Evolutionary conservation across 2,329 filamentous ascomycete genomes (phyloP).

Genomic region (Neofusicoccum umdonicola): DNA sequence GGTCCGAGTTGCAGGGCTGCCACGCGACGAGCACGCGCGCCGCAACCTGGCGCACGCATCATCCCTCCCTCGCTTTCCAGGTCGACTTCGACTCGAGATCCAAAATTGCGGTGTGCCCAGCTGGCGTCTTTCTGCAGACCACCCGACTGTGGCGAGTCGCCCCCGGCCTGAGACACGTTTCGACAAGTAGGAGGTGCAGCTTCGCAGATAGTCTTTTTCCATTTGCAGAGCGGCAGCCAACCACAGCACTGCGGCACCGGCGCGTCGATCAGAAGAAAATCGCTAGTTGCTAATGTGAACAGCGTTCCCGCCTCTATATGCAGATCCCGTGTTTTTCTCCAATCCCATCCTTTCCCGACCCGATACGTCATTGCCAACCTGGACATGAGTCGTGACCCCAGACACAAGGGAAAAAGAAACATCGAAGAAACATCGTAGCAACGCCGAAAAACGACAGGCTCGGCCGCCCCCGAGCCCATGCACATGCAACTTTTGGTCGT

Average conservation of each 20-base stretch:
- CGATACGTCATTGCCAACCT: conserved; percentile 10
- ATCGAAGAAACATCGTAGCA: conserved; percentile 15
- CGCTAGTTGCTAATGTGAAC: conserved; percentile 6
- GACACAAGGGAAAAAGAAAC: neutral
- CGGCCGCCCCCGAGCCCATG: conserved; percentile 6
- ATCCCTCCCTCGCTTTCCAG: neutral
- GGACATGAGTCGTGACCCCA: conserved; percentile 10
- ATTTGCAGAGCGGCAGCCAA: neutral
- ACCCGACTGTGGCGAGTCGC: neutral
- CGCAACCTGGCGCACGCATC: neutral
- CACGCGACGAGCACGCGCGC: neutral
- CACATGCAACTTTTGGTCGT: conserved; percentile 11
- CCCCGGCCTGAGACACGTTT: neutral
- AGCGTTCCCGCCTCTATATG: conserved; percentile 8
- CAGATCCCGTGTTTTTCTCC: conserved; percentile 8
- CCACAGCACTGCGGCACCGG: conserved; percentile 7
- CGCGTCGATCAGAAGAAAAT: conserved; percentile 9
- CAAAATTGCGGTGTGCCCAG: neutral
- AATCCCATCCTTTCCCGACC: neutral
- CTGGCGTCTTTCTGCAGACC: neutral
- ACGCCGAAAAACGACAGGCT: neutral
- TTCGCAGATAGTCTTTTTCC: neutral
- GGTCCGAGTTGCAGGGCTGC: neutral
- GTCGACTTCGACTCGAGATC: neutral
- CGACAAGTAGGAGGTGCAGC: neutral